Evolutionary conservation across 1,139 yeast genomes (phyloP).

Genomic region (Suhomyces choctaworum): DNA sequence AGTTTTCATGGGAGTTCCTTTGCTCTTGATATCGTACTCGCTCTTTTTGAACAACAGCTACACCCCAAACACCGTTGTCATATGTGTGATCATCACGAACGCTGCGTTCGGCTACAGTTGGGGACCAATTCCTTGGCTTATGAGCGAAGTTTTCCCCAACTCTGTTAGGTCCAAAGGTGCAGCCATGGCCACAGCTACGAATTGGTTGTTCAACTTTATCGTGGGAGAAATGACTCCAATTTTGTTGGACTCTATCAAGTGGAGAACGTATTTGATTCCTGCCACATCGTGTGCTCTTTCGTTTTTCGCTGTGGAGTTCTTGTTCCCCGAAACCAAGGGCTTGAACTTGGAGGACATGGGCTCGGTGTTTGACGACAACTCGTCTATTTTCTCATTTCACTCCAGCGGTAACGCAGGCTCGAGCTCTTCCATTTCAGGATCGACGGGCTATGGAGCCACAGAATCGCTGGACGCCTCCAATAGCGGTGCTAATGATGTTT

Average conservation of each 20-base stretch:
- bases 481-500: constrained; percentile 16
- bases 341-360: constrained; percentile 86
- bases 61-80: constrained; percentile 74
- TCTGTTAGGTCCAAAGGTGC: constrained; percentile 92
- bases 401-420: constrained; percentile 24
- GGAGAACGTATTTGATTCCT: constrained; percentile 82
- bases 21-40: constrained; percentile 65
- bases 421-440: background rate
- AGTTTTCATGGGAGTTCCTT: constrained; percentile 70
- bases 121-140: constrained; percentile 97
- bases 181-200: constrained; percentile 85
- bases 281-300: constrained; percentile 76
- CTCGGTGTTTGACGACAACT: constrained; percentile 32
- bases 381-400: constrained; percentile 48
- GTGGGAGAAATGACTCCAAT: constrained; percentile 93
- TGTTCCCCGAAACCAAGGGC: constrained; percentile 91
- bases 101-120: constrained; percentile 86
- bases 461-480: constrained; percentile 13
- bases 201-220: constrained; percentile 91
- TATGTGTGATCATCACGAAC: constrained; percentile 74
- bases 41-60: constrained; percentile 56
- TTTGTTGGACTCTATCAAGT: constrained; percentile 69
- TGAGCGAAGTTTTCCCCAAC: constrained; percentile 86
- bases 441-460: constrained; percentile 23
- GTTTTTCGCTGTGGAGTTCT: constrained; percentile 59